phyloP scores from a whole-genome alignment of 257 asterid species.

The Verbascum thapsus region DNA sequence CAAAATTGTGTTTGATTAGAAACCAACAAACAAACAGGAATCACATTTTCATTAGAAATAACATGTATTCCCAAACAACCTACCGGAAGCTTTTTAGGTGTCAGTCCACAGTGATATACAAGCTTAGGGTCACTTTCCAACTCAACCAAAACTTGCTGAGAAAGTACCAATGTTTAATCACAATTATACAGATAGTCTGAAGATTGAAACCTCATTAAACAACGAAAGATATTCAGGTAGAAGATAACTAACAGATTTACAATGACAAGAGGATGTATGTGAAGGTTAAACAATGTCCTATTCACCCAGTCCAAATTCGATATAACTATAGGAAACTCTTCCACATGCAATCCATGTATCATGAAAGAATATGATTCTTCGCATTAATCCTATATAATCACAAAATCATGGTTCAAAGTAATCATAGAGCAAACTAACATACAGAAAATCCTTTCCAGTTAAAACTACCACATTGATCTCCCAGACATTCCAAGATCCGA shows the following conservation, averaged over 20 bases:
- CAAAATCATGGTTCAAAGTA: slow-evolving; percentile 9
- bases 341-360: slow-evolving; percentile 1
- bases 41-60: slow-evolving; percentile 23
- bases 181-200: slow-evolving; percentile 5
- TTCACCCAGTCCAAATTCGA: slow-evolving; percentile 10
- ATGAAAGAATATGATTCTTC: slow-evolving; percentile 9
- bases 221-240: slow-evolving; percentile 5
- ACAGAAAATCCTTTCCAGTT: neutral
- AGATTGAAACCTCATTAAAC: slow-evolving; percentile 20
- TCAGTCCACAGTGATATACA: slow-evolving; percentile 95
- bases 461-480: slow-evolving; percentile 8
- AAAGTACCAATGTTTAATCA: slow-evolving; percentile 20
- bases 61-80: slow-evolving; percentile 34
- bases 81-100: slow-evolving; percentile 95
- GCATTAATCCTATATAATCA: neutral
- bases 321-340: slow-evolving; percentile 12
- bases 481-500: neutral
- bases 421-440: slow-evolving; percentile 8
- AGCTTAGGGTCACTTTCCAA: slow-evolving; percentile 87
- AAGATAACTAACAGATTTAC: slow-evolving; percentile 16
- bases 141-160: slow-evolving; percentile 81
- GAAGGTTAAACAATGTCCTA: neutral
- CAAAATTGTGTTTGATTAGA: slow-evolving; percentile 25
- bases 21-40: slow-evolving; percentile 12
- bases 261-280: slow-evolving; percentile 4